Base-by-base conservation (phyloP, 495 filamentous ascomycete genomes). In the Podospora appendiculata region DNA sequence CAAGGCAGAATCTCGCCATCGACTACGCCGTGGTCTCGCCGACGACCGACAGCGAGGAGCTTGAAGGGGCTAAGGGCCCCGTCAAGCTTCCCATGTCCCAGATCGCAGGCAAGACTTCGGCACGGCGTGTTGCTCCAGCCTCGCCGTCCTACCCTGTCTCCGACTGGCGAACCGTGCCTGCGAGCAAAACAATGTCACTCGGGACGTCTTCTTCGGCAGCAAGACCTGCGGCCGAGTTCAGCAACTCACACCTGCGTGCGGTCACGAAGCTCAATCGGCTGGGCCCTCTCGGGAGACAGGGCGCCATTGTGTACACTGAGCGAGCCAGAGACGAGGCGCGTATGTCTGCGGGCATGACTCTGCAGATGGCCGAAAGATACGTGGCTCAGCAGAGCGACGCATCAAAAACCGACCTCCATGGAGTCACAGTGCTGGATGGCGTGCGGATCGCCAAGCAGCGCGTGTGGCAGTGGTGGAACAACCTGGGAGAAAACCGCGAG, bases 401-500 rank as follows among this genome's bases (percentile, higher is more conserved):
- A 3, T 69, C 66, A 53, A 68, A 63, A 56, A 68, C 95, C 9
- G 90, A 98, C 70, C 72, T 98, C 19, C 93, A 98, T 62, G 90
- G 90, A 10, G 80, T 94, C 12, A 83, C 75, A 18, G 91, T 96
- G 1, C 67, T 80, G 38, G 86, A 95, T 64, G 92, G 84, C 0
- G 74, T 88, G 9, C 75, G 86, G 8, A 95, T 96, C 45, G 79
- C 86, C 1, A 78, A 76, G 36, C 77, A 82, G 38, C 72, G 78
- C 13, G 85, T 88, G 0, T 75, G 78, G 49, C 65, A 60, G 8
- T 98, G 93, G 93, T 98, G 92, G 93, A 75, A 83, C 9, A 70
- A 71, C 4, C 71, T 89, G 10, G 85, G 84, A 2, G 83, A 87
- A 51, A 59, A 70, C 19, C 75, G 73, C 54, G 68, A 75, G 49